Conservation (phyloP, 2,329 filamentous ascomycete genomes). For the Parascedosporium putredinis region DNA sequence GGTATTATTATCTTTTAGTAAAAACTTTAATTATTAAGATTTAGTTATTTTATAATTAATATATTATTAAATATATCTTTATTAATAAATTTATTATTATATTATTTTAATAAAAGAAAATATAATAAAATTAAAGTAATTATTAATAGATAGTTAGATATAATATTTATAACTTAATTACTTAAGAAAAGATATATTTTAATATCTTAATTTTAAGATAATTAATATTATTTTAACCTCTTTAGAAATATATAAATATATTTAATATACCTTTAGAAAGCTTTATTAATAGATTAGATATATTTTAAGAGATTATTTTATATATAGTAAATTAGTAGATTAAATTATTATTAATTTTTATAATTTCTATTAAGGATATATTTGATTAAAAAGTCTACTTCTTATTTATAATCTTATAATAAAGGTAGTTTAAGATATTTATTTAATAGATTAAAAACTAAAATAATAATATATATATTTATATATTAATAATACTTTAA, state of each 20-base stretch:
- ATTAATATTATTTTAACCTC: not conserved
- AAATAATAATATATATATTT: not conserved
- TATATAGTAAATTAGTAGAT: slow-evolving; percentile 3
- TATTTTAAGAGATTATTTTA: not conserved
- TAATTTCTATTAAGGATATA: no score
- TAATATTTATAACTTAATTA: no score
- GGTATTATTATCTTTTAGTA: slow-evolving; percentile 5
- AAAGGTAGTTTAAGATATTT: not conserved
- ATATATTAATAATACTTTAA: not conserved
- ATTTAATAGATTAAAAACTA: not conserved
- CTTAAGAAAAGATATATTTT: no score
- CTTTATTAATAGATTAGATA: not conserved
- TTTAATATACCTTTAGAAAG: not conserved
- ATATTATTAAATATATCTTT: slow-evolving; percentile 6
- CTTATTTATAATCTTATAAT: slow-evolving; percentile 1
- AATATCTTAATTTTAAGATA: not conserved
- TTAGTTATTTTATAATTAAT: slow-evolving; percentile 1
- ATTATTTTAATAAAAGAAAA: not conserved
- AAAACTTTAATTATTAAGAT: slow-evolving; percentile 1
- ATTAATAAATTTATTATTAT: not conserved
- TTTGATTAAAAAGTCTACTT: no score
- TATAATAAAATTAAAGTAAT: not conserved
- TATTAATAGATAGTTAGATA: no score
- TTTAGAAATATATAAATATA: slow-evolving; percentile 4
- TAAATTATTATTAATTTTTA: no score